Conservation (phyloP, 2,329 filamentous ascomycete species). For the Colletotrichum salicis region DNA sequence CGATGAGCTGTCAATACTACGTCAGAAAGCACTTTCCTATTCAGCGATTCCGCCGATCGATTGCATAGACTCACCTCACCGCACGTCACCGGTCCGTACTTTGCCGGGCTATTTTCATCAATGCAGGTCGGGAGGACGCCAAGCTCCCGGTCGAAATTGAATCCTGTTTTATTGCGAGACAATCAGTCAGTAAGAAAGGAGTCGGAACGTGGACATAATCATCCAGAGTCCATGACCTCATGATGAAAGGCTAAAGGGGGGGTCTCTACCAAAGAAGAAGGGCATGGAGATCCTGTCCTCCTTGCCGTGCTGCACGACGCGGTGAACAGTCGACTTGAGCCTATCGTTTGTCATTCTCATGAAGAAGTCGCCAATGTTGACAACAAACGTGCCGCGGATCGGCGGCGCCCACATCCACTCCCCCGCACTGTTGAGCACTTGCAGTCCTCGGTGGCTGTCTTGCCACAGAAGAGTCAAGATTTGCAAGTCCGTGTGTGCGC, state of each 20-base stretch:
- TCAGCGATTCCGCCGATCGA: neutral
- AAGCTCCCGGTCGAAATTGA: constrained; percentile 64
- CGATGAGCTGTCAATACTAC: constrained; percentile 20
- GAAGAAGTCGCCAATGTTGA: constrained; percentile 43
- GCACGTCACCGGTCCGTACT: constrained; percentile 62
- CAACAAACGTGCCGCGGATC: constrained; percentile 39
- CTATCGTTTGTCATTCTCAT: constrained; percentile 41
- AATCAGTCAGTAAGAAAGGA: neutral
- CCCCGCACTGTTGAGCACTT: constrained; percentile 38
- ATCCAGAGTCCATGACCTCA: neutral
- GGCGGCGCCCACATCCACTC: constrained; percentile 41
- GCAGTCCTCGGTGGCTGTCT: constrained; percentile 46
- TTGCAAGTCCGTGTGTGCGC: constrained; percentile 60
- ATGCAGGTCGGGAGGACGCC: constrained; percentile 60
- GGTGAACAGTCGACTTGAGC: constrained; percentile 39
- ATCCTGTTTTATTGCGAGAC: constrained; percentile 32
- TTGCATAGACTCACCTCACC: constrained; percentile 47
- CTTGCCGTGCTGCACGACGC: constrained; percentile 32
- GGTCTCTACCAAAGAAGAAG: constrained; percentile 59
- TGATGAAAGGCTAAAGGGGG: neutral
- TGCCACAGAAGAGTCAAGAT: constrained; percentile 61
- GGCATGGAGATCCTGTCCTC: constrained; percentile 56
- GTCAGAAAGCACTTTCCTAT: constrained; percentile 4
- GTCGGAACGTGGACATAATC: neutral
- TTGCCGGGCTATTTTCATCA: constrained; percentile 56